Conservation (phyloP, 2,329 filamentous ascomycete species). For the Calonectria hawksworthii region DNA sequence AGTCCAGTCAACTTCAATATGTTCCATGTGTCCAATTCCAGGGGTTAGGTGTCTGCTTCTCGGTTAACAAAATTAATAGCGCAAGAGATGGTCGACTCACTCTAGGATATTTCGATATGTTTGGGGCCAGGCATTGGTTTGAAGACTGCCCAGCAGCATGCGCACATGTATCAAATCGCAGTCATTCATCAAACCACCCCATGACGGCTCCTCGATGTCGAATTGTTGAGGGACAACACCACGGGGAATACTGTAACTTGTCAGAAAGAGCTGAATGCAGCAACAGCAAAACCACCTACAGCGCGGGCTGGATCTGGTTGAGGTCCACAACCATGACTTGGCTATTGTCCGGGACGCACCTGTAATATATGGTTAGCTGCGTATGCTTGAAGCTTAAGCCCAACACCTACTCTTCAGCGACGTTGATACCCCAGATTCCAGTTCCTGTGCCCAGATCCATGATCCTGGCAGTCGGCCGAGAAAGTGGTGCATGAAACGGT, state of each 20-base stretch:
- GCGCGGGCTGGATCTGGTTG: conserved; percentile 55
- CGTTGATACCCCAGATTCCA: conserved; percentile 91
- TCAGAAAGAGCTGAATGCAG: conserved; percentile 30
- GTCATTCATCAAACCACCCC: conserved; percentile 64
- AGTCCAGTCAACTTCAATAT: conserved; percentile 88
- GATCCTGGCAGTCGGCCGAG: conserved; percentile 54
- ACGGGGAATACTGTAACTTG: conserved; percentile 73
- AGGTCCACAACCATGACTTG: conserved; percentile 57
- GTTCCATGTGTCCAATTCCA: conserved; percentile 82
- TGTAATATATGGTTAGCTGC: conserved; percentile 25
- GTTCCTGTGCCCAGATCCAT: conserved; percentile 86
- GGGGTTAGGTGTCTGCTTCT: conserved; percentile 78
- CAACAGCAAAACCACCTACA: conserved; percentile 46
- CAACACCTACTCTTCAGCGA: conserved; percentile 75
- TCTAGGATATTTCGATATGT: conserved; percentile 79
- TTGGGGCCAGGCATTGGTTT: conserved; percentile 74
- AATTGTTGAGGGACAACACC: conserved; percentile 70
- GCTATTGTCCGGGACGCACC: conserved; percentile 39
- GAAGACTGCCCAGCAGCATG: conserved; percentile 83
- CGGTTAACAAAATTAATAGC: conserved; percentile 26
- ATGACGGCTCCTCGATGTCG: conserved; percentile 81
- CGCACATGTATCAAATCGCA: conserved; percentile 90
- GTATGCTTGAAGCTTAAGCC: background rate
- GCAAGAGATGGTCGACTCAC: conserved; percentile 57
- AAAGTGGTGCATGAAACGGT: conserved; percentile 41